Conservation (phyloP, 371 early-diverging fungal species). For the Apophysomyces elegans region DNA sequence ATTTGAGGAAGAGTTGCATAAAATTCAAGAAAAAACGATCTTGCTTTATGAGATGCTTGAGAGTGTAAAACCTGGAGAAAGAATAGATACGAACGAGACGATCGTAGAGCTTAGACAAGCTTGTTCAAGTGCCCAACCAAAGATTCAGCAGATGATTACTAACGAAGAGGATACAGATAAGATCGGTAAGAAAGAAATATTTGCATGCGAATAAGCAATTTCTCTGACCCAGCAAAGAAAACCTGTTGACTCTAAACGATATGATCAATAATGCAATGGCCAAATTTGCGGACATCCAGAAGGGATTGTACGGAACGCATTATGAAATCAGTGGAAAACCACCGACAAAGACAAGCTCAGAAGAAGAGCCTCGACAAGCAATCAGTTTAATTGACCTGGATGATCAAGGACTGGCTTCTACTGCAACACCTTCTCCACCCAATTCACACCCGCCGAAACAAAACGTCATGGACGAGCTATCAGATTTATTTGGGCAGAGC, state of each 20-base stretch:
- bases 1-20: slow-evolving; percentile 81
- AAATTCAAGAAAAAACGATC: slow-evolving; percentile 77
- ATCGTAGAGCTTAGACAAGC: slow-evolving; percentile 59
- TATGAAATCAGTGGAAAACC: slow-evolving; percentile 50
- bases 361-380: slow-evolving; percentile 37
- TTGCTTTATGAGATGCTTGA: slow-evolving; percentile 82
- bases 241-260: slow-evolving; percentile 82
- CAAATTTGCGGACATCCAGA: slow-evolving; percentile 72
- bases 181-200: slow-evolving; percentile 23
- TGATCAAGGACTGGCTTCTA: slow-evolving; percentile 28
- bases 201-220: background rate
- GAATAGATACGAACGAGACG: slow-evolving; percentile 54
- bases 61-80: slow-evolving; percentile 63
- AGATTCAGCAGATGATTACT: slow-evolving; percentile 77
- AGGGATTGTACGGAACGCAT: slow-evolving; percentile 56
- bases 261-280: slow-evolving; percentile 82
- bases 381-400: slow-evolving; percentile 72
- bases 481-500: slow-evolving; percentile 47
- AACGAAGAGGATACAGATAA: slow-evolving; percentile 32
- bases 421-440: slow-evolving; percentile 9
- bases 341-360: slow-evolving; percentile 29
- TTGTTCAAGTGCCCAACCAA: slow-evolving; percentile 68
- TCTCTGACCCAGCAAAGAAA: slow-evolving; percentile 35
- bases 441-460: slow-evolving; percentile 12
- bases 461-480: slow-evolving; percentile 36